Conservation (phyloP, 352 stramenopile genomes). For the Globisporangium lucens region DNA sequence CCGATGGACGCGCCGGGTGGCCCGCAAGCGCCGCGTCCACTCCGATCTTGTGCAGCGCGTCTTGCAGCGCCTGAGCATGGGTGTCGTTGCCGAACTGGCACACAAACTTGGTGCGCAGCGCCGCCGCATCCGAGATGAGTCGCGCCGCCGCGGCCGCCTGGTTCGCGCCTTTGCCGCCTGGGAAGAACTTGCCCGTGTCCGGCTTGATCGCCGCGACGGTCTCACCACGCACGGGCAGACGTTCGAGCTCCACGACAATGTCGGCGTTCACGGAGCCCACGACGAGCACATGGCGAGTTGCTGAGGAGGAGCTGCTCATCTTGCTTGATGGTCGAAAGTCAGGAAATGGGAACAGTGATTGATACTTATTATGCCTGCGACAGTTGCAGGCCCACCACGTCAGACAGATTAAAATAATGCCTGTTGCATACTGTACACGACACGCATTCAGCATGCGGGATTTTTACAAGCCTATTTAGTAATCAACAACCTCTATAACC, state of each 20-base stretch:
- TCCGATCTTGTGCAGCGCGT: slow-evolving; percentile 25
- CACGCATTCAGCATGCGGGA: not conserved
- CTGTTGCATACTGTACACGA: slow-evolving; percentile 3
- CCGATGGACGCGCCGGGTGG: slow-evolving; percentile 46
- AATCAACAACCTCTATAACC: not conserved
- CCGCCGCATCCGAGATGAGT: slow-evolving; percentile 29
- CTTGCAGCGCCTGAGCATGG: slow-evolving; percentile 45
- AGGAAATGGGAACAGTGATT: not conserved
- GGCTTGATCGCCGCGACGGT: slow-evolving; percentile 50
- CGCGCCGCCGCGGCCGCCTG: slow-evolving; percentile 61
- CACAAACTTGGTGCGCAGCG: slow-evolving; percentile 36
- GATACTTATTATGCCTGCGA: not conserved
- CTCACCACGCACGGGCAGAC: slow-evolving; percentile 63
- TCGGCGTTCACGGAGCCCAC: slow-evolving; percentile 85
- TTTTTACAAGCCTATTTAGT: not conserved
- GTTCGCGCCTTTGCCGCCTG: slow-evolving; percentile 79
- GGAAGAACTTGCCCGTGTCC: slow-evolving; percentile 63
- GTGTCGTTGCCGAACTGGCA: slow-evolving; percentile 77
- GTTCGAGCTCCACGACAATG: slow-evolving; percentile 72
- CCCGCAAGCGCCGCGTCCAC: slow-evolving; percentile 43
- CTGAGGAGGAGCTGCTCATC: slow-evolving; percentile 10
- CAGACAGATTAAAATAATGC: not conserved
- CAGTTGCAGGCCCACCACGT: not conserved
- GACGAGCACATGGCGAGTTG: slow-evolving; percentile 41
- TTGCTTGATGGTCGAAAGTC: slow-evolving; percentile 7